A percentile compares a stretch with the other conserved stretches of the same genome.
These are phyloP conservation scores for Cyclocybe cylindracea DNA, from an alignment of 768 basidiomycete species.

Conservation along the genomic window DNA sequence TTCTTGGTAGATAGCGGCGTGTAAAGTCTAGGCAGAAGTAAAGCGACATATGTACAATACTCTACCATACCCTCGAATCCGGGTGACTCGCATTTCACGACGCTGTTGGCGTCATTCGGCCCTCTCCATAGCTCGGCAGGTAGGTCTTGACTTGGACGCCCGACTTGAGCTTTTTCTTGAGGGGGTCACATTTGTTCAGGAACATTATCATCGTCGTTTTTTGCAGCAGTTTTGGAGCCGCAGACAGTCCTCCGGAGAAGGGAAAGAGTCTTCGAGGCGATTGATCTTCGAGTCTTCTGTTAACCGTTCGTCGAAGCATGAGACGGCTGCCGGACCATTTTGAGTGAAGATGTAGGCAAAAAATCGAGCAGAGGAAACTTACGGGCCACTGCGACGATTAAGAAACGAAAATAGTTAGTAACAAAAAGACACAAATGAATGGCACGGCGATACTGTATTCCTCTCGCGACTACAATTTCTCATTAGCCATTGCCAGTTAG, in stretches of 20 bases:
- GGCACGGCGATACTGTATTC: constrained; percentile 7
- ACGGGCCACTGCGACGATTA: constrained; percentile 48
- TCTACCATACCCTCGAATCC: constrained; percentile 8
- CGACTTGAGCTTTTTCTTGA: constrained; percentile 47
- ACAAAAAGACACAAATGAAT: constrained; percentile 6
- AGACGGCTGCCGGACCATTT: constrained; percentile 31
- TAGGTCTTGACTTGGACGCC: constrained; percentile 53
- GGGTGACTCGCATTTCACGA: constrained; percentile 50
- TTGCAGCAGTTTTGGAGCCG: constrained; percentile 54
- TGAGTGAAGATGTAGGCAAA: constrained; percentile 21
- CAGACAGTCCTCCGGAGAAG: constrained; percentile 68
- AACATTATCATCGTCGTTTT: constrained; percentile 69
- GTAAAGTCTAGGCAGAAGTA: too few species aligned
- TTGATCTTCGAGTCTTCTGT: constrained; percentile 65
- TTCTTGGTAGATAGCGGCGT: too few species aligned
- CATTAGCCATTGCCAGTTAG: too few species aligned
- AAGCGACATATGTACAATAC: too few species aligned
- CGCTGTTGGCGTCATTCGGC: constrained; percentile 53
- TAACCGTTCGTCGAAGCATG: constrained; percentile 45
- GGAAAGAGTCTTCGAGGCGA: constrained; percentile 71
- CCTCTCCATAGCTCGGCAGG: too few species aligned
- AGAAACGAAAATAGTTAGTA: constrained; percentile 1
- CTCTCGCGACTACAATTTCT: too few species aligned
- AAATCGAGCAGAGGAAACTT: constrained; percentile 33
- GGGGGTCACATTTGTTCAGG: constrained; percentile 72